phyloP scores from a whole-genome alignment of 345 rosid species.

The Microthlaspi erraticum region DNA sequence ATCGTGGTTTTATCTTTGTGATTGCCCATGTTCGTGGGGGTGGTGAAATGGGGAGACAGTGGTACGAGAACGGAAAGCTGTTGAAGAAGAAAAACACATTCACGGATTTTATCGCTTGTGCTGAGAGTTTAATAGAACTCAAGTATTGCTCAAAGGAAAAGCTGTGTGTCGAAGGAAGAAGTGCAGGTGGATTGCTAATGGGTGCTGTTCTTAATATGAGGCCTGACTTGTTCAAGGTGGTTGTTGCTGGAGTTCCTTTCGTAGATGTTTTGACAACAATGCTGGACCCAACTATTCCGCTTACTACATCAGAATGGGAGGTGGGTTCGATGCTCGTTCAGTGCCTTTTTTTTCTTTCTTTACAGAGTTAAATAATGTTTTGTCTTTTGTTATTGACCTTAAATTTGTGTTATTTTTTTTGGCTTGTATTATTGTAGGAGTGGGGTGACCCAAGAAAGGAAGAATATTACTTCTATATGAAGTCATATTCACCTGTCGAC shows the following conservation, averaged over 20 bases:
- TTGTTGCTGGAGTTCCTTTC: slow-evolving; percentile 92
- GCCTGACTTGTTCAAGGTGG: slow-evolving; percentile 93
- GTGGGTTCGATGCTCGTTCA: slow-evolving; percentile 41
- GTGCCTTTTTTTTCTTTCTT: slow-evolving; percentile 1
- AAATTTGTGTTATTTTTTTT: neutral
- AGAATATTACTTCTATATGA: slow-evolving; percentile 87
- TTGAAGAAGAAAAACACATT: slow-evolving; percentile 88
- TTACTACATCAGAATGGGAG: slow-evolving; percentile 99
- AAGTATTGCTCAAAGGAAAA: slow-evolving; percentile 79
- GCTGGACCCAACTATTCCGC: slow-evolving; percentile 95
- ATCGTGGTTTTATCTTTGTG: slow-evolving; percentile 85
- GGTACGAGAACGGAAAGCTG: slow-evolving; percentile 94
- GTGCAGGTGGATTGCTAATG: slow-evolving; percentile 93
- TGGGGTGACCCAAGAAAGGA: slow-evolving; percentile 98
- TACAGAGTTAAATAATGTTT: slow-evolving; percentile 9
- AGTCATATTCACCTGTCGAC: slow-evolving; percentile 95
- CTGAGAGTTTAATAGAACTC: slow-evolving; percentile 72
- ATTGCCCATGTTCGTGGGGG: slow-evolving; percentile 98
- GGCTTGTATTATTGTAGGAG: slow-evolving; percentile 60
- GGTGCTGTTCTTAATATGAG: slow-evolving; percentile 98
- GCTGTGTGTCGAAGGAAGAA: slow-evolving; percentile 85
- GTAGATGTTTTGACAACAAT: slow-evolving; percentile 94
- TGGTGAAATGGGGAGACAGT: slow-evolving; percentile 97
- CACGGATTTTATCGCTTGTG: slow-evolving; percentile 83
- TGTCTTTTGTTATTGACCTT: neutral